These are phyloP conservation scores for Lodderomyces parapsilosis DNA, from an alignment of 1,139 yeast species.

Conservation along the genomic window DNA sequence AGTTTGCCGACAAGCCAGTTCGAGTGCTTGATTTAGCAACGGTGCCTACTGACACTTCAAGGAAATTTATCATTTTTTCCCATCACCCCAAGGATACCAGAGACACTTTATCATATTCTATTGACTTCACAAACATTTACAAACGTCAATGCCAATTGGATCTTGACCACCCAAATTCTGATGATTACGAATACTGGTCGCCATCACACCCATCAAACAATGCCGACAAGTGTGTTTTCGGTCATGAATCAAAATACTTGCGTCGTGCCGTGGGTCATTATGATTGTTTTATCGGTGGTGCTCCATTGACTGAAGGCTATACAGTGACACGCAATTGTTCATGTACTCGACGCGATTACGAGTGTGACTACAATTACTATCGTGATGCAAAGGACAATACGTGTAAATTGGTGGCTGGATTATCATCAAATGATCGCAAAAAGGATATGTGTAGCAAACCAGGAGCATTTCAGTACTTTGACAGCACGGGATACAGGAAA, in stretches of 20 bases:
- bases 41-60: slow-evolving; percentile 84
- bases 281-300: slow-evolving; percentile 81
- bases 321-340: slow-evolving; percentile 66
- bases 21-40: slow-evolving; percentile 75
- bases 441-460: slow-evolving; percentile 58
- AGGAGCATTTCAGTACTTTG: slow-evolving; percentile 55
- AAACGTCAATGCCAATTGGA: slow-evolving; percentile 70
- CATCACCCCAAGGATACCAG: slow-evolving; percentile 14
- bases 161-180: slow-evolving; percentile 53
- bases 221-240: slow-evolving; percentile 74
- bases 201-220: slow-evolving; percentile 71
- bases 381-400: slow-evolving; percentile 70
- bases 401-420: slow-evolving; percentile 77
- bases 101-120: slow-evolving; percentile 38
- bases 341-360: slow-evolving; percentile 86
- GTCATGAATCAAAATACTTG: slow-evolving; percentile 77
- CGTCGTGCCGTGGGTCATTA: slow-evolving; percentile 60
- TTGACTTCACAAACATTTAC: slow-evolving; percentile 73
- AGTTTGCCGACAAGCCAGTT: slow-evolving; percentile 60
- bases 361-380: slow-evolving; percentile 86
- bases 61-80: slow-evolving; percentile 54
- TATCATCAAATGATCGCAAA: slow-evolving; percentile 60
- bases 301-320: slow-evolving; percentile 64
- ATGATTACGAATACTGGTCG: slow-evolving; percentile 83
- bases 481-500: slow-evolving; percentile 48